Evolutionary conservation across 2,329 filamentous ascomycete genomes (phyloP), one percentile per base, ranked within the genome.

Genomic region (Neurospora sp.): DNA sequence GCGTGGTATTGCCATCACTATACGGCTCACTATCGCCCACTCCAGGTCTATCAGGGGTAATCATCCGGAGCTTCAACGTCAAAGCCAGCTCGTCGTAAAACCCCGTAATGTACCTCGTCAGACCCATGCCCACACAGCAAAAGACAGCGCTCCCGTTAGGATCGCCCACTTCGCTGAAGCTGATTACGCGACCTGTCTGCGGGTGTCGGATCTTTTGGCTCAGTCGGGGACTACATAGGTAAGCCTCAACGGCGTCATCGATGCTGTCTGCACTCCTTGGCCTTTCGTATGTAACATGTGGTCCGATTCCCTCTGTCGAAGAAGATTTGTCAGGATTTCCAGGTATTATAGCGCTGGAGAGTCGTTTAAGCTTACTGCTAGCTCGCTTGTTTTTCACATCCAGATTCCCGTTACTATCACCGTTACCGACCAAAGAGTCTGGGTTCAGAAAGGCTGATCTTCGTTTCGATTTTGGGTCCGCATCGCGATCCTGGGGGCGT

Each of bases 81-180:
- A 92, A 82, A 2, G 96, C 96, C 68, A 99, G 84, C 79, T 99
- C 96, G 78, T 99, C 96, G 78, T 98, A 99, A 78, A 99, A 99
- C 0, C 94, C 93, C 72, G 93, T 97, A 71, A 99, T 92, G 78
- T 96, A 99, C 80, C 96, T 88, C 11, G 96, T 99, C 76, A 99
- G 81, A 0, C 96, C 96, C 96, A 99, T 99, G 23, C 96, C 96
- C 2, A 99, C 93, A 76, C 96, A 99, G 78, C 96, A 96, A 75
- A 99, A 94, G 1, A 99, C 93, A 2, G 93, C 95, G 74, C 91
- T 95, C 1, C 96, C 96, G 62, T 95, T 89, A 0, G 94, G 90
- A 78, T 98, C 94, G 15, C 96, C 96, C 2, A 99, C 96, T 79
- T 99, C 96, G 0, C 95, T 98, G 77, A 97, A 99, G 0, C 93